These are phyloP conservation scores for Halophytophthora polymorphica DNA, from an alignment of 352 stramenopile genomes.

Conservation along the genomic window DNA sequence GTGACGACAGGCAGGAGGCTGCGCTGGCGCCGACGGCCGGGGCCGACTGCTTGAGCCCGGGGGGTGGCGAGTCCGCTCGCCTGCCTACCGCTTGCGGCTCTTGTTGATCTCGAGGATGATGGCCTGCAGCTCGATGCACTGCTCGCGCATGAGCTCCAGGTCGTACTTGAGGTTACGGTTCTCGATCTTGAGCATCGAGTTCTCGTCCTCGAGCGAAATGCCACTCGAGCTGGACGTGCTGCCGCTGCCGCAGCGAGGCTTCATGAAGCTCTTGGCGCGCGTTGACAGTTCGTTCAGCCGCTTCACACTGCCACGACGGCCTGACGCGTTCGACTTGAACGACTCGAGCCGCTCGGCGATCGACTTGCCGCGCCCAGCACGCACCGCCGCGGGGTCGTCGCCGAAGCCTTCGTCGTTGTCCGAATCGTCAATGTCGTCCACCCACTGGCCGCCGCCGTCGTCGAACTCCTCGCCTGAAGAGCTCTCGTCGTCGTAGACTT, in stretches of 20 bases:
- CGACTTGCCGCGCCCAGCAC: conserved; percentile 36
- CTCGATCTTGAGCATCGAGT: conserved; percentile 85
- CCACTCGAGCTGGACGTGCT: conserved; percentile 65
- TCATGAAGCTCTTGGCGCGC: conserved; percentile 73
- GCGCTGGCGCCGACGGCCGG: background rate
- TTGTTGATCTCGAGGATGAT: conserved; percentile 91
- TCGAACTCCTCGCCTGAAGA: conserved; percentile 37
- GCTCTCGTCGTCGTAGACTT: conserved; percentile 25
- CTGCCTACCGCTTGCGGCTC: conserved; percentile 78
- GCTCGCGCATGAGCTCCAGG: conserved; percentile 85
- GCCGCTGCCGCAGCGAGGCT: conserved; percentile 51
- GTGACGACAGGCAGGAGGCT: background rate
- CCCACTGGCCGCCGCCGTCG: conserved; percentile 40
- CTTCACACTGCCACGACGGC: conserved; percentile 54
- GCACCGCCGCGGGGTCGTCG: conserved; percentile 32
- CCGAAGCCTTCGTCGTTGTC: conserved; percentile 54
- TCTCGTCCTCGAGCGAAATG: conserved; percentile 80
- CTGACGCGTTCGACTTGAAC: conserved; percentile 42
- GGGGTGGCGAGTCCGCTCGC: background rate
- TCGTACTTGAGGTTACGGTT: conserved; percentile 88
- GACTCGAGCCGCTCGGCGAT: conserved; percentile 64
- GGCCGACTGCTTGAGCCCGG: no score
- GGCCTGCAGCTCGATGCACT: conserved; percentile 84
- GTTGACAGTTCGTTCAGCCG: conserved; percentile 73
- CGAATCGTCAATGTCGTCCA: conserved; percentile 43